phyloP scores from a whole-genome alignment of 2,329 filamentous ascomycete species.

The Trichoderma simmonsii region DNA sequence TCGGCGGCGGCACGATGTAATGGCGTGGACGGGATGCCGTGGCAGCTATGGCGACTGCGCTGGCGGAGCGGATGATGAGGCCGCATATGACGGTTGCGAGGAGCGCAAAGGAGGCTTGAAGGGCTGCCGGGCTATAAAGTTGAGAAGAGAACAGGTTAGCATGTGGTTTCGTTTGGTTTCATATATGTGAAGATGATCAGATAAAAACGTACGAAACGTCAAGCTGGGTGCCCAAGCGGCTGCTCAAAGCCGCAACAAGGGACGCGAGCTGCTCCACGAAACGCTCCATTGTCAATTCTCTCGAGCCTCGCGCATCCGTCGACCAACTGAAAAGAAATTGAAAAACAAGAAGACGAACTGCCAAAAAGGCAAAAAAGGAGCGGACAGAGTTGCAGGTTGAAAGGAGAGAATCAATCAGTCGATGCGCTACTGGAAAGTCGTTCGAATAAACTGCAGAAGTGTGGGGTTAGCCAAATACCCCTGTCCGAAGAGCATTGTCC shows the following conservation, averaged over 20 bases:
- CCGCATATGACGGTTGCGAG: conserved; percentile 32
- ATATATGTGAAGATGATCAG: not conserved
- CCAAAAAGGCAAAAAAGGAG: not conserved
- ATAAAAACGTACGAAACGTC: conserved; percentile 25
- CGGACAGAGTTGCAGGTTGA: not conserved
- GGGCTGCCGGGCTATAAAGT: conserved; percentile 24
- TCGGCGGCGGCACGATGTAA: conserved; percentile 62
- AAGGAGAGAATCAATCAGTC: conserved; percentile 2
- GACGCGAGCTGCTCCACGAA: conserved; percentile 4
- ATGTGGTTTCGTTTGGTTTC: not conserved
- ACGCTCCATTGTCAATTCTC: conserved; percentile 13
- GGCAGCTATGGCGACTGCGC: conserved; percentile 22
- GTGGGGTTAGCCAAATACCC: not conserved
- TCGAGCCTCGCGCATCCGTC: not conserved
- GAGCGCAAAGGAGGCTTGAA: conserved; percentile 29
- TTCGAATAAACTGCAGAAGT: not conserved
- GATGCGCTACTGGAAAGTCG: conserved; percentile 4
- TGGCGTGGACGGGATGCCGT: conserved; percentile 44
- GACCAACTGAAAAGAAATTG: not conserved
- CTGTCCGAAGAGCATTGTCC: not conserved
- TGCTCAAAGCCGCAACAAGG: not conserved
- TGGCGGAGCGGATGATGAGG: conserved; percentile 28
- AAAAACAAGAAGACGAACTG: not conserved
- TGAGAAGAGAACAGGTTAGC: not conserved
- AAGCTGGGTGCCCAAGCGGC: conserved; percentile 14